Evolutionary conservation across 2,329 filamentous ascomycete species (phyloP).

Genomic region (Dothideomycetes sp.): DNA sequence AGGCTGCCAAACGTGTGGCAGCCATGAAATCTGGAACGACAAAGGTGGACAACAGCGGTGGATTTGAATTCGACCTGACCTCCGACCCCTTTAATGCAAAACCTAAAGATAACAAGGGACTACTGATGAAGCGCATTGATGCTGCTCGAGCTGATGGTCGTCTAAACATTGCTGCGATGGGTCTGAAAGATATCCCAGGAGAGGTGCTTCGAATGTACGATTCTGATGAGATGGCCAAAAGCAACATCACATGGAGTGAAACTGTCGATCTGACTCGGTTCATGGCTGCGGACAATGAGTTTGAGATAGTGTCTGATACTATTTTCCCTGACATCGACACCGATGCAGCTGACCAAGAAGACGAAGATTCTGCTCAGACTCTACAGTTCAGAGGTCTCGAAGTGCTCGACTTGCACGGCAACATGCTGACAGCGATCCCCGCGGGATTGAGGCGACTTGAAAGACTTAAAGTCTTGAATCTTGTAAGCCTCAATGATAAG

Average conservation of each 20-base stretch:
- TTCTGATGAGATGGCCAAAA: slow-evolving; percentile 52
- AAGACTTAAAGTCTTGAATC: slow-evolving; percentile 67
- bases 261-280: slow-evolving; percentile 78
- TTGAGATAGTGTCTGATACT: slow-evolving; percentile 60
- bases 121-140: slow-evolving; percentile 62
- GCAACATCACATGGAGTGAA: slow-evolving; percentile 73
- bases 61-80: slow-evolving; percentile 49
- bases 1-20: slow-evolving; percentile 47
- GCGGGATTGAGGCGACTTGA: slow-evolving; percentile 63
- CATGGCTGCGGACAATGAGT: slow-evolving; percentile 80
- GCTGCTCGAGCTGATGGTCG: slow-evolving; percentile 66
- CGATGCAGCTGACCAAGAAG: slow-evolving; percentile 48
- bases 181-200: slow-evolving; percentile 64
- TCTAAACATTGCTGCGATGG: slow-evolving; percentile 80
- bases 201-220: slow-evolving; percentile 90
- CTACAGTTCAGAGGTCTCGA: slow-evolving; percentile 77
- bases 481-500: slow-evolving; percentile 36
- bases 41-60: slow-evolving; percentile 16
- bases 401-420: slow-evolving; percentile 75
- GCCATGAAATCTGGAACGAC: slow-evolving; percentile 6
- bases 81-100: slow-evolving; percentile 62
- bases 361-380: slow-evolving; percentile 51
- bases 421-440: slow-evolving; percentile 61
- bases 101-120: slow-evolving; percentile 50
- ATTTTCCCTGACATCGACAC: slow-evolving; percentile 63